Base-by-base conservation (phyloP, 805 yeast species). In the Starmerella floricola region DNA sequence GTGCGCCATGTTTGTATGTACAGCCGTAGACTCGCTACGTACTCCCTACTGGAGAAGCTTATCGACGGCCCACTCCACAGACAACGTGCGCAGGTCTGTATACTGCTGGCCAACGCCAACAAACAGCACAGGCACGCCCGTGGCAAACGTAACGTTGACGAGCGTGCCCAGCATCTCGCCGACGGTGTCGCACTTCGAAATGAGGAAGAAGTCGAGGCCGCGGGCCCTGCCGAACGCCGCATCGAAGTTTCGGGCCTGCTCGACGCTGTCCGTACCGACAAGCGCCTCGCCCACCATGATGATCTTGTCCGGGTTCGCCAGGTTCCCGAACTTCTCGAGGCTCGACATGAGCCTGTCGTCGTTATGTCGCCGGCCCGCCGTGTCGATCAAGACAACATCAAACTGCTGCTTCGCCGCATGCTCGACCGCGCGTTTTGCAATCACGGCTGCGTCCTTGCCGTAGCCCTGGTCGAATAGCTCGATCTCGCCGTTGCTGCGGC, bases 271-370 rank as follows among this genome's bases (percentile, higher is more conserved):
- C 0, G 97, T 87, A 15, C 98, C 98, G 1, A 88, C 97, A 30
- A 88, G 67, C 0, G 98, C 98, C 62, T 88, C 98, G 32, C 96
- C 97, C 16, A 88, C 98, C 97, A 91, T 91, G 57, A 88, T 87
- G 55, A 88, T 88, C 60, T 84, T 88, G 62, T 88, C 91, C 0
- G 97, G 98, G 38, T 84, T 72, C 2, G 97, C 97, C 38, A 93
- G 87, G 55, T 82, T 85, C 15, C 96, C 97, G 61, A 88, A 88
- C 42, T 88, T 84, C 52, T 86, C 93, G 50, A 88, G 65, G 6
- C 96, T 95, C 0, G 95, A 88, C 98, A 88, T 88, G 48, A 88
- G 69, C 44, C 88, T 78, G 15, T 91, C 80, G 60, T 91, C 96
- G 52, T 88, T 85, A 58, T 91, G 98, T 42, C 97, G 77, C 65